A percentile compares a stretch with the other conserved stretches of the same genome.
Evolutionary conservation across 1,284 basidiomycete genomes (phyloP).

Genomic region (Neolentinus lepideus): DNA sequence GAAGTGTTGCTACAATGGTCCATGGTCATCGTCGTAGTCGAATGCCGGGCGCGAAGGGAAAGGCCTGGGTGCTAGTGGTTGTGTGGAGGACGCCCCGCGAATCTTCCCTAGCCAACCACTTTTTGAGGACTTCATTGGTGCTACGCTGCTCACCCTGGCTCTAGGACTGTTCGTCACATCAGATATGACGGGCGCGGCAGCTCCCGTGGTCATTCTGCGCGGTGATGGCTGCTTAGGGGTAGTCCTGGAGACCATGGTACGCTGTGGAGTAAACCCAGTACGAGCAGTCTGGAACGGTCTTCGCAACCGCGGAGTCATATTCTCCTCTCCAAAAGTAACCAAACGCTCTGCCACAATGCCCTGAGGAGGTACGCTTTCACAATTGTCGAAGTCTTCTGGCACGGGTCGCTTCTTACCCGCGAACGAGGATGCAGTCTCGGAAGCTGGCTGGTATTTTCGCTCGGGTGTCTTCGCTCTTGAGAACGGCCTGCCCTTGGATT

Average conservation of each 20-base stretch:
- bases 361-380: slow-evolving; percentile 44
- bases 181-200: slow-evolving; percentile 34
- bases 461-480: slow-evolving; percentile 44
- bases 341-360: slow-evolving; percentile 50
- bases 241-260: slow-evolving; percentile 30
- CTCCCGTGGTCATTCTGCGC: slow-evolving; percentile 18
- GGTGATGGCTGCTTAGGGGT: slow-evolving; percentile 11
- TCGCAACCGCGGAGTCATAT: slow-evolving; percentile 48
- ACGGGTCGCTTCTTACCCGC: slow-evolving; percentile 60
- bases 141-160: slow-evolving; percentile 3
- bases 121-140: slow-evolving; percentile 14
- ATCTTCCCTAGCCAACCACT: slow-evolving; percentile 27
- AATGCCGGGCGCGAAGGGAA: neutral
- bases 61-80: slow-evolving; percentile 4
- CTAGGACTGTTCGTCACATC: slow-evolving; percentile 64
- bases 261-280: slow-evolving; percentile 66
- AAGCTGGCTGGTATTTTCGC: slow-evolving; percentile 8
- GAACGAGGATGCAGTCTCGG: slow-evolving; percentile 18
- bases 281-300: slow-evolving; percentile 48
- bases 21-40: neutral
- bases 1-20: neutral
- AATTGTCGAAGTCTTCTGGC: slow-evolving; percentile 66
- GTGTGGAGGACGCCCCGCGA: slow-evolving; percentile 12
- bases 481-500: slow-evolving; percentile 25
- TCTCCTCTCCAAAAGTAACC: slow-evolving; percentile 25